Evolutionary conservation across 768 basidiomycete genomes (phyloP).

Genomic region (Kwoniella mangroviensis): DNA sequence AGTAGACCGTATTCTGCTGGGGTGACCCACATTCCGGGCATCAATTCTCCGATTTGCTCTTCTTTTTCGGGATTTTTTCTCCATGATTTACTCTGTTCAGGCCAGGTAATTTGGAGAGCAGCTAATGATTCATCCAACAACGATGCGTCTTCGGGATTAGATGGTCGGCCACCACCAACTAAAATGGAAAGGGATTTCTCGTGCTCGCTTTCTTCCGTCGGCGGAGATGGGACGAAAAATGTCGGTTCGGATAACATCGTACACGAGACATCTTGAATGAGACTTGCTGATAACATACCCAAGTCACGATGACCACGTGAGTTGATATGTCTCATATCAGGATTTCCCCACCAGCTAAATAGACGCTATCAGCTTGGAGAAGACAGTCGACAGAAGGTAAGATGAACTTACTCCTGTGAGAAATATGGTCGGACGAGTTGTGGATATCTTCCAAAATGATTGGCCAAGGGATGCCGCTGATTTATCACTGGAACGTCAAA

Average conservation of each 20-base stretch:
- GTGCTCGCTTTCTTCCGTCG: neutral
- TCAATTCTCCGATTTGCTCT: slow-evolving; percentile 30
- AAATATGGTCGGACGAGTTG: slow-evolving; percentile 54
- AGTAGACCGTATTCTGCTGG: slow-evolving; percentile 41
- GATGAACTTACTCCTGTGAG: slow-evolving; percentile 46
- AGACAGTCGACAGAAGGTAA: no score
- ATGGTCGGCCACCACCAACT: neutral
- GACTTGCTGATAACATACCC: slow-evolving; percentile 46
- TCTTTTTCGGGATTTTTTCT: slow-evolving; percentile 26
- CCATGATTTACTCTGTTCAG: slow-evolving; percentile 37
- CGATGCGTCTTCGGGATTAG: slow-evolving; percentile 10
- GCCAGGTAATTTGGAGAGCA: slow-evolving; percentile 26
- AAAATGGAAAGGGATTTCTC: slow-evolving; percentile 3
- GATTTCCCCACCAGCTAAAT: slow-evolving; percentile 52
- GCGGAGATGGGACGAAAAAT: slow-evolving; percentile 27
- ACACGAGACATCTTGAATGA: slow-evolving; percentile 51
- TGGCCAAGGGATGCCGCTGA: slow-evolving; percentile 51
- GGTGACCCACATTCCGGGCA: slow-evolving; percentile 44
- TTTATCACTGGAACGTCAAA: slow-evolving; percentile 57
- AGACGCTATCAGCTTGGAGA: neutral
- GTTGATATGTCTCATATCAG: slow-evolving; percentile 55
- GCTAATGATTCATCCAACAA: slow-evolving; percentile 1
- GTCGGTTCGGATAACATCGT: slow-evolving; percentile 37
- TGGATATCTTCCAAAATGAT: slow-evolving; percentile 53
- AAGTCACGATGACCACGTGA: slow-evolving; percentile 52